Evolutionary conservation across 2,329 filamentous ascomycete genomes (phyloP), one percentile per base, ranked within the genome.

Genomic region (Simplicillium aogashimaense): DNA sequence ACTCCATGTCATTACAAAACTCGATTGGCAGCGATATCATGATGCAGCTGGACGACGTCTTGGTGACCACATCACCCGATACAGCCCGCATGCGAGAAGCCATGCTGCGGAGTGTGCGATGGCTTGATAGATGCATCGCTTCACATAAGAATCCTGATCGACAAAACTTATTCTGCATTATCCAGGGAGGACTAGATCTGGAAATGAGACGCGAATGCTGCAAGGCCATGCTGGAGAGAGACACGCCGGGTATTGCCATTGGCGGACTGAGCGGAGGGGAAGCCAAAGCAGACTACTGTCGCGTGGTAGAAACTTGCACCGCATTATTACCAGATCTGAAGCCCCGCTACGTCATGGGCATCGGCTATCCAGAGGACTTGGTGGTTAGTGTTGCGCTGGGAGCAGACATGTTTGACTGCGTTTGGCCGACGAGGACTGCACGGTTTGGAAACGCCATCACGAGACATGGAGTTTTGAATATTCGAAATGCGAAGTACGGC

Each of bases 401-500:
- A 3, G 92, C 92, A 37, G 92, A 98, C 63, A 98, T 98, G 92
- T 98, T 98, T 58, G 92, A 98, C 64, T 98, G 94, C 56, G 92
- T 98, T 7, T 98, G 92, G 92, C 94, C 92, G 2, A 97, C 92
- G 4, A 74, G 92, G 40, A 98, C 92, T 29, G 92, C 92, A 56
- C 80, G 92, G 29, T 98, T 98, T 56, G 92, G 94, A 44, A 95
- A 95, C 56, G 92, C 90, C 30, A 77, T 98, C 43, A 95, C 90
- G 3, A 75, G 78, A 41, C 53, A 69, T 33, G 94, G 92, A 10
- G 76, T 86, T n/a, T 65, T 95, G 35, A 95, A 95, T 58, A 67
- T 98, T 36, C 81, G 86, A 45, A 81, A 90, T 56, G 75, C 81
- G 18, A 69, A 70, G 35, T 95, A 80, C 55, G 78, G 85, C 1